Evolutionary conservation across 1,139 yeast species (phyloP).

Genomic region (Candida tropicalis): DNA sequence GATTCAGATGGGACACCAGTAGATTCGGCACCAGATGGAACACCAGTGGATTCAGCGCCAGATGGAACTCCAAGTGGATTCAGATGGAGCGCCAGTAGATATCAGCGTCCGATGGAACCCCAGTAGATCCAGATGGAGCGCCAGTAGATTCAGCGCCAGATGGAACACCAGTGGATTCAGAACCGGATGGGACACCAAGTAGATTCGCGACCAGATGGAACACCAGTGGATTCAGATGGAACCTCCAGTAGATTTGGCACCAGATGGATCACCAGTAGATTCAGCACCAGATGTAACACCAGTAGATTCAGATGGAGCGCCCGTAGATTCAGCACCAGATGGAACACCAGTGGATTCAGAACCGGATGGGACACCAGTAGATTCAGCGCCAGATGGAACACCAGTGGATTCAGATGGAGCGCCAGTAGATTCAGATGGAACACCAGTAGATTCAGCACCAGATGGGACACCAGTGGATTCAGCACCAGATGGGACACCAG

Average conservation of each 20-base stretch:
- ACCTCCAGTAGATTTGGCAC: too few species aligned
- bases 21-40: slow-evolving; percentile 16
- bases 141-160: slow-evolving; percentile 16
- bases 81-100: not conserved
- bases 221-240: too few species aligned
- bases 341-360: slow-evolving; percentile 8
- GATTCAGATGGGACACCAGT: too few species aligned
- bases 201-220: too few species aligned
- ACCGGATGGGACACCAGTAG: slow-evolving; percentile 13
- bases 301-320: not conserved
- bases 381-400: slow-evolving; percentile 16
- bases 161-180: not conserved
- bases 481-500: not conserved
- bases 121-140: not conserved
- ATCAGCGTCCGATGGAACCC: slow-evolving; percentile 15
- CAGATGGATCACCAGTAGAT: too few species aligned
- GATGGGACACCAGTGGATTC: too few species aligned
- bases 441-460: too few species aligned
- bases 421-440: too few species aligned
- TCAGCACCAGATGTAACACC: too few species aligned
- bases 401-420: too few species aligned
- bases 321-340: slow-evolving; percentile 16
- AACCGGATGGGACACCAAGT: not conserved
- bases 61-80: slow-evolving; percentile 1
- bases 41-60: slow-evolving; percentile 15